A percentile compares a stretch with the other conserved stretches of the same genome.
phyloP scores from a whole-genome alignment of 1,284 basidiomycete species.

The Phellopilus nigrolimitatus region DNA sequence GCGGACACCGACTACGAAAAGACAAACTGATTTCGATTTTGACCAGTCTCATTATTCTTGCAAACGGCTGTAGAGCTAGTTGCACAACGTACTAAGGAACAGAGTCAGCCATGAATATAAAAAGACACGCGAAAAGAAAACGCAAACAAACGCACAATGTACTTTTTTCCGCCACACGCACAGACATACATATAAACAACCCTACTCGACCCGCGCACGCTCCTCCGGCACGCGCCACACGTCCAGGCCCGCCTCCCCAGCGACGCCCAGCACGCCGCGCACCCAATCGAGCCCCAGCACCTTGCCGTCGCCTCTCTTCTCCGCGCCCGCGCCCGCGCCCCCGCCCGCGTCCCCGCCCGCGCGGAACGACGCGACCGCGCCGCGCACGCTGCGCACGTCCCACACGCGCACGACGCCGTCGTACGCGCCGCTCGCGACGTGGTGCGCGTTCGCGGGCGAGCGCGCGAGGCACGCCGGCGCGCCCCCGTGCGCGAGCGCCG shows the following conservation, averaged over 20 bases:
- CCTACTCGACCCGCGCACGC: neutral
- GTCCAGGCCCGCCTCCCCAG: slow-evolving; percentile 80
- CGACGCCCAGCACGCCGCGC: slow-evolving; percentile 66
- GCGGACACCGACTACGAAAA: too few species aligned
- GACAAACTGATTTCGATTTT: too few species aligned
- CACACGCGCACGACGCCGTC: slow-evolving; percentile 81
- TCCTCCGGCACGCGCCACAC: slow-evolving; percentile 59
- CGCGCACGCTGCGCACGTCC: slow-evolving; percentile 74
- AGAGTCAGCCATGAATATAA: too few species aligned
- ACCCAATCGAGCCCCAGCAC: slow-evolving; percentile 76
- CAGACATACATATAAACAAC: neutral
- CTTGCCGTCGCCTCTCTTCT: slow-evolving; percentile 42
- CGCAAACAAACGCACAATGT: neutral
- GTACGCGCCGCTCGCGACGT: slow-evolving; percentile 78
- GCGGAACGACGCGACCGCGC: slow-evolving; percentile 63
- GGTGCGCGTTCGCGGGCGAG: slow-evolving; percentile 50
- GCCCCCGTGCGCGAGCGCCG: slow-evolving; percentile 60
- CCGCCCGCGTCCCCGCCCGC: too few species aligned
- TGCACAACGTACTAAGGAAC: too few species aligned
- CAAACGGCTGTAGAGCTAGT: too few species aligned
- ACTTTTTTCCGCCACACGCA: neutral
- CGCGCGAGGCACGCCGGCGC: slow-evolving; percentile 70
- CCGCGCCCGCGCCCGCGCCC: slow-evolving; percentile 37
- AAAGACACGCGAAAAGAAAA: neutral
- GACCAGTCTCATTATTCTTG: too few species aligned